A percentile compares a stretch with the other conserved stretches of the same genome.
Conservation (phyloP, 225 moss, liverwort and hornwort species). For the Pseudisothecium myosuroides region DNA sequence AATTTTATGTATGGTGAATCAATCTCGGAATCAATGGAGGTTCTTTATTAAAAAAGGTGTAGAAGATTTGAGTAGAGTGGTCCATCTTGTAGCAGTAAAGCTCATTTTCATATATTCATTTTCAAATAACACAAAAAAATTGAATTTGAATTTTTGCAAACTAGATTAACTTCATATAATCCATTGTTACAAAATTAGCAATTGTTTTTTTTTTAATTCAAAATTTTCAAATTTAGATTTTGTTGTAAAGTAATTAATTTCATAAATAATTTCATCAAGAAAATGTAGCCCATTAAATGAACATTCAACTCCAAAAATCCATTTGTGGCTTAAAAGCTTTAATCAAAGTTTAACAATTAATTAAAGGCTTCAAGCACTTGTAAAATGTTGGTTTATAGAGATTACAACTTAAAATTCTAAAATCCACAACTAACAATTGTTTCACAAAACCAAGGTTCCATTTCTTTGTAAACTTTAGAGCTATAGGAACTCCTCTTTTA, state of each 20-base stretch:
- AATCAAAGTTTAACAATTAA: neutral
- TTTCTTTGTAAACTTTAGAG: neutral
- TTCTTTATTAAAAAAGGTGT: neutral
- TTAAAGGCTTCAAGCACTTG: neutral
- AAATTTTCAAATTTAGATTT: neutral
- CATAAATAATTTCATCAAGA: neutral
- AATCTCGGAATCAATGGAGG: too few species aligned
- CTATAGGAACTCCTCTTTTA: neutral
- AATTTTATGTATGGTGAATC: fast-evolving
- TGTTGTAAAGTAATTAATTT: neutral
- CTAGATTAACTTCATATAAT: neutral
- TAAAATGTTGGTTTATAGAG: neutral
- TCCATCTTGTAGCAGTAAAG: neutral
- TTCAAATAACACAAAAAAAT: neutral
- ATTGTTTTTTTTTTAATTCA: neutral
- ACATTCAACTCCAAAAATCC: fast-evolving
- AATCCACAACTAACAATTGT: neutral
- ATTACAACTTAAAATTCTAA: neutral
- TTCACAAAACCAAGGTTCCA: neutral
- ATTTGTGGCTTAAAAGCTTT: too few species aligned
- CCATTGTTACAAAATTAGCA: neutral
- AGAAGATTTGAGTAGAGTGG: fast-evolving
- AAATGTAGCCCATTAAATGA: neutral
- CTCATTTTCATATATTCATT: neutral
- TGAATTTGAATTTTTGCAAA: neutral